These are phyloP conservation scores for Clitoria ternatea DNA, from an alignment of 306 rosid genomes.

Conservation along the genomic window DNA sequence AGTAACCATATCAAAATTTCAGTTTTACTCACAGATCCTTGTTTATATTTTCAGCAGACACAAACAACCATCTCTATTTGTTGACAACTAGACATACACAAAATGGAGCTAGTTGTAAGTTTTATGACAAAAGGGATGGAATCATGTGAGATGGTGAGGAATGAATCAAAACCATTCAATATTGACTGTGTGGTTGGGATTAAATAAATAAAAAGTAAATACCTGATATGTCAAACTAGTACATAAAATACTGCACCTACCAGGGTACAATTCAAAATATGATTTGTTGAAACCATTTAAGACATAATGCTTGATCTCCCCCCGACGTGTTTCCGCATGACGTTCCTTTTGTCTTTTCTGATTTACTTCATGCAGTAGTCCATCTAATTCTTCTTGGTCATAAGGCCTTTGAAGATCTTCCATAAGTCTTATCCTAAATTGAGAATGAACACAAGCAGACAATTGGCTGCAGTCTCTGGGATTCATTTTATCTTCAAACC, in stretches of 20 bases:
- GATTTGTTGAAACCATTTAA: constrained; percentile 30
- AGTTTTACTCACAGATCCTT: not conserved
- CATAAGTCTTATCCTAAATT: constrained; percentile 53
- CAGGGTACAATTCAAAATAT: constrained; percentile 44
- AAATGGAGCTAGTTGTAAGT: not conserved
- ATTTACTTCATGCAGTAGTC: constrained; percentile 3
- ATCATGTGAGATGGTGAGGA: not conserved
- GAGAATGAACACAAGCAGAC: constrained; percentile 11
- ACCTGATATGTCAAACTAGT: not conserved
- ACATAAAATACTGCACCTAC: constrained; percentile 42
- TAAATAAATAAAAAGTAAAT: not conserved
- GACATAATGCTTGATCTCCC: constrained; percentile 24
- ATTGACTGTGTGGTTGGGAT: not conserved
- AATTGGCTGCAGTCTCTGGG: constrained; percentile 11
- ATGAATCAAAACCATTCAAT: not conserved
- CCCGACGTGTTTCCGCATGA: constrained; percentile 32
- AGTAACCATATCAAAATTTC: not conserved
- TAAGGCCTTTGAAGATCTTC: constrained; percentile 55
- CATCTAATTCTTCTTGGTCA: constrained; percentile 31
- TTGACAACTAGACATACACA: constrained; percentile 7
- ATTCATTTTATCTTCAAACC: constrained; percentile 25
- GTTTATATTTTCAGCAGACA: not conserved
- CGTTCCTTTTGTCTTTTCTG: constrained; percentile 12
- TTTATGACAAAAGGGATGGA: not conserved
- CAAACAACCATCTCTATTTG: not conserved